Evolutionary conservation across 805 yeast genomes (phyloP), one percentile per base, ranked within the genome.

Genomic region (Myxozyma monticola): DNA sequence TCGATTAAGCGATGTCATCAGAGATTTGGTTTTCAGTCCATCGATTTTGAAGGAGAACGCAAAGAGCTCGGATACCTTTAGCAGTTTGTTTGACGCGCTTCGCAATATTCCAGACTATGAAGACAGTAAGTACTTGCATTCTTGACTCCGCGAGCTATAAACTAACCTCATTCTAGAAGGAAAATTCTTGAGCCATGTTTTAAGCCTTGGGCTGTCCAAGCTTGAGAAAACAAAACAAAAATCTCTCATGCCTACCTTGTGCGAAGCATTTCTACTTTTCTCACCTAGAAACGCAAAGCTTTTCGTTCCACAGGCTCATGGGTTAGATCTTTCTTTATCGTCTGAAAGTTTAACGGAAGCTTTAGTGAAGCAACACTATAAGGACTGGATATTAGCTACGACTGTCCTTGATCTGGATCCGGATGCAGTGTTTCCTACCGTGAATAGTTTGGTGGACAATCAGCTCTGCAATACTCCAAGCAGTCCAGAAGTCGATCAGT

Each of bases 1-100:
- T n/a, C n/a, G n/a, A n/a, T n/a, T n/a, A n/a, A n/a, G n/a, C n/a
- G 37, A 56, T 9, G 50, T 71, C 34, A 68, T 69, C 56, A 52
- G 70, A 10, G 57, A 54, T 15, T 7, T 54, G 10, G 50, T 41
- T 10, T 54, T 47, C 37, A 54, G 59, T 35, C 53, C 57, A 4
- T 52, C 59, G 4, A 35, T 52, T 9, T 14, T 50, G 21, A 52
- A 48, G 37, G 42, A 37, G 6, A n/a, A n/a, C n/a, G n/a, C n/a
- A 22, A 31, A 25, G 9, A 15, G 24, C 17, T 14, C 15, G 15
- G 38, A 42, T 29, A 14, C 12, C 2, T 53, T 53, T 33, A 44
- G 45, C 30, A n/a, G 20, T 21, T 17, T 54, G 20, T 51, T 42
- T 24, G 41, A 44, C 17, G 37, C 26, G 14, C 18, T 54, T n/a